Percentiles rank a stretch among this genome's conserved stretches.
Conservation (phyloP, 2,329 filamentous ascomycete species). For the Pseudovirgaria hyperparasitica region DNA sequence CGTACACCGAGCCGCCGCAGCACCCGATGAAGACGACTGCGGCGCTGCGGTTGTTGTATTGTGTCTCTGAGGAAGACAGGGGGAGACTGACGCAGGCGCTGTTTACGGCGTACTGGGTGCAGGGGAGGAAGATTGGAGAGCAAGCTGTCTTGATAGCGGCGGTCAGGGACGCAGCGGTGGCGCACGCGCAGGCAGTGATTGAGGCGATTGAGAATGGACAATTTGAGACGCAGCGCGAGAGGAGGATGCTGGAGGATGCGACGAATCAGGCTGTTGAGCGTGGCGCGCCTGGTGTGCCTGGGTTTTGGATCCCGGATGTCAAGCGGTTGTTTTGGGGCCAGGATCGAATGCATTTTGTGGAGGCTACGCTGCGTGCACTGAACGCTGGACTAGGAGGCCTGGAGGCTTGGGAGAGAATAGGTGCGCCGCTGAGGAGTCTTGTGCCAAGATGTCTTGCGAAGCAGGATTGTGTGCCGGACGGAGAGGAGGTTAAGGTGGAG, state of each 20-base stretch:
- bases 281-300: constrained; percentile 22
- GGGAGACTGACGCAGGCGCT: constrained; percentile 11
- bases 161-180: constrained; percentile 13
- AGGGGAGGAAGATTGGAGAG: constrained; percentile 16
- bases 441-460: constrained; percentile 13
- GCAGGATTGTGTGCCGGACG: background rate
- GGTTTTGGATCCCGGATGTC: constrained; percentile 18
- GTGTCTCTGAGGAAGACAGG: constrained; percentile 11
- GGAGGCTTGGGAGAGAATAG: constrained; percentile 8
- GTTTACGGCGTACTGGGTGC: constrained; percentile 21
- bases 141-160: constrained; percentile 12
- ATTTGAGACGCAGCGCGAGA: constrained; percentile 11
- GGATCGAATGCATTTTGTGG: constrained; percentile 24
- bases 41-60: constrained; percentile 15
- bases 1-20: constrained; percentile 17
- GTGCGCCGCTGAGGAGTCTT: constrained; percentile 9
- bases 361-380: constrained; percentile 13
- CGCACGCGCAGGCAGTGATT: constrained; percentile 5
- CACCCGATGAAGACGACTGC: constrained; percentile 21
- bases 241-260: constrained; percentile 13
- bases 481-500: constrained; percentile 12
- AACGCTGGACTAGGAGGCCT: constrained; percentile 1
- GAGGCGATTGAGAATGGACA: constrained; percentile 1
- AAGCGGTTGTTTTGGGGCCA: constrained; percentile 21
- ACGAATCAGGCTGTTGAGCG: constrained; percentile 17